A percentile compares a stretch with the other conserved stretches of the same genome.
Conservation (phyloP, 2,329 filamentous ascomycete species). For the Aspergillus clavatus region DNA sequence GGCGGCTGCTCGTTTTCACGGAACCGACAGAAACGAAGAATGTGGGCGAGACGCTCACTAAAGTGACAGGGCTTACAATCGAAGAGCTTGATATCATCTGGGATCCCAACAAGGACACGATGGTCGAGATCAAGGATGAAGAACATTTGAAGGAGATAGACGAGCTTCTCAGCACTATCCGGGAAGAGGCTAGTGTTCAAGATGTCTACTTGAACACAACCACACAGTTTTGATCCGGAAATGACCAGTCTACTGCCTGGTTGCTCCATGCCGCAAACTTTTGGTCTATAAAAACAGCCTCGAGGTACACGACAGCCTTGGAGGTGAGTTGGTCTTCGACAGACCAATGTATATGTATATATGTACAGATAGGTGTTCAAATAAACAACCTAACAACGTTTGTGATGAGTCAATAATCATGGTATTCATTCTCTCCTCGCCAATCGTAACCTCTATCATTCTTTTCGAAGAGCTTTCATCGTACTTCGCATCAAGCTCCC, state of each 20-base stretch:
- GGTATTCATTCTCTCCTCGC: neutral
- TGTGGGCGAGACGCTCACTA: constrained; percentile 60
- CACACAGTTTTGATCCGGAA: constrained; percentile 19
- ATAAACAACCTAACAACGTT: no score
- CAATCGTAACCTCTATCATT: constrained; percentile 11
- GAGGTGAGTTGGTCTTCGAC: no score
- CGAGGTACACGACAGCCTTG: no score
- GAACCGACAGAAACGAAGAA: constrained; percentile 61
- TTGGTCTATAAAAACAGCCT: no score
- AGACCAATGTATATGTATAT: no score
- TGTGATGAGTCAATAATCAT: no score
- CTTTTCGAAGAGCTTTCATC: constrained; percentile 66
- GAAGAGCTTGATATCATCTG: constrained; percentile 77
- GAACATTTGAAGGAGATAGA: constrained; percentile 54
- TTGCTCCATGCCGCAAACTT: no score
- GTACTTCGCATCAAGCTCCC: constrained; percentile 72
- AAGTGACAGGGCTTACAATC: constrained; percentile 61
- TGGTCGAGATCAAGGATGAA: constrained; percentile 57
- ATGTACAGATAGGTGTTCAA: no score
- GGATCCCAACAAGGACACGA: constrained; percentile 75
- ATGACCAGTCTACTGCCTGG: no score
- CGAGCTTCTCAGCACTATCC: constrained; percentile 50
- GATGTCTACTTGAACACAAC: constrained; percentile 68
- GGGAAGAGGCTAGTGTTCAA: constrained; percentile 68
- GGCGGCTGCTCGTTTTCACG: constrained; percentile 65